Evolutionary conservation across 2,329 filamentous ascomycete genomes (phyloP).

Genomic region (Pseudocercospora pini-densiflorae): DNA sequence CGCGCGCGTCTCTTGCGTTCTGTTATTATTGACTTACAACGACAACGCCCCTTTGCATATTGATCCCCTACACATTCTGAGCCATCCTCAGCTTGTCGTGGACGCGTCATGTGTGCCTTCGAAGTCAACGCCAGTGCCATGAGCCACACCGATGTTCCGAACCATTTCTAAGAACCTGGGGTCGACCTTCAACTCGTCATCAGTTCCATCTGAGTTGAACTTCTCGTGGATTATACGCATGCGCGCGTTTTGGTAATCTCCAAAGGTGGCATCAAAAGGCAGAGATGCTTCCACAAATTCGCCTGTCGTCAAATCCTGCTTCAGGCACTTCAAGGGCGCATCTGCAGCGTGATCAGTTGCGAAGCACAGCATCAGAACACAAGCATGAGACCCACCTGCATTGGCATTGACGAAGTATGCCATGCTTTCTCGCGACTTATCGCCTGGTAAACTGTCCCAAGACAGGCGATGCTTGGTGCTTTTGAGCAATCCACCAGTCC

Average conservation of each 20-base stretch:
- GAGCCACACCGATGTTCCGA: not conserved
- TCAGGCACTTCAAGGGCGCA: constrained; percentile 1
- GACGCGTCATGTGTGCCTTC: constrained; percentile 8
- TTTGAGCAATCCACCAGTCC: not conserved
- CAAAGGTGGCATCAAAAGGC: constrained; percentile 8
- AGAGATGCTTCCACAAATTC: not conserved
- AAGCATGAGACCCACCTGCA: not conserved
- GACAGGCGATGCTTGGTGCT: constrained; percentile 12
- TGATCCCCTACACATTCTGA: not conserved
- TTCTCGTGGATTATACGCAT: constrained; percentile 9
- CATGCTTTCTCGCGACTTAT: constrained; percentile 9
- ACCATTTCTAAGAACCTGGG: constrained; percentile 3
- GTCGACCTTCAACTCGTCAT: not conserved
- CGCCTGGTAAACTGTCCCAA: not conserved
- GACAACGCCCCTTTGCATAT: not conserved
- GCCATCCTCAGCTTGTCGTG: not conserved
- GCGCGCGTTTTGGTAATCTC: constrained; percentile 8
- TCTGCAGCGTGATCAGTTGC: not conserved
- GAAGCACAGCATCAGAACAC: not conserved
- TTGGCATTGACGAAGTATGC: constrained; percentile 9
- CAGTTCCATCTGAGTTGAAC: constrained; percentile 4
- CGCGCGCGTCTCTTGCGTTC: too few relatives aligned
- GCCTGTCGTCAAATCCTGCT: not conserved
- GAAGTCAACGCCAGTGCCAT: constrained; percentile 6
- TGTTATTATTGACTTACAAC: too few relatives aligned